Base-by-base conservation (phyloP, 2,329 filamentous ascomycete genomes). In the Cadophora sp. region DNA sequence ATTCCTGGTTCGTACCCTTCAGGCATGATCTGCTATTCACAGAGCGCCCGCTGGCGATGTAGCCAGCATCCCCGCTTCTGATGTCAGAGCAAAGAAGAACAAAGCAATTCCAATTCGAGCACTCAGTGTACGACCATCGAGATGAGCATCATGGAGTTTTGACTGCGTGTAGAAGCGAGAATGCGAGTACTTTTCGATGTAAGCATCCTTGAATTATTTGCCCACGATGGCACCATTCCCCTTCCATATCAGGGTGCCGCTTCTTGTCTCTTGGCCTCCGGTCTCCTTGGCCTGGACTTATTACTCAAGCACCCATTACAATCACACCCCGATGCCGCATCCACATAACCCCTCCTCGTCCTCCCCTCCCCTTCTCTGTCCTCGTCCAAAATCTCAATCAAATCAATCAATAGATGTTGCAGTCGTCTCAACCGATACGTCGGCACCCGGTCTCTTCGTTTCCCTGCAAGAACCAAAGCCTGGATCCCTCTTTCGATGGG, bases 351-450 rank as follows among this genome's bases (percentile, higher is more conserved):
- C 40, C 64, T 62, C 24, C 46, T 62, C 6, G 50, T 43, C n/a
- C 48, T 48, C 9, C 43, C 34, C 12, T 56, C 58, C 19, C 58
- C 58, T 27, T 19, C n/a, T 55, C 56, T 48, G 11, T 66, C 24
- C 6, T 48, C 48, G 53, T 66, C 64, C 34, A 66, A 27, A 14
- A 58, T 29, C 24, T 11, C 26, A 11, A 58, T 60, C 14, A 66
- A 40, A 58, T 66, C 64, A 16, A 66, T 60, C 58, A 66, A 6
- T 12, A 60, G 50, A 56, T 66, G 64, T 24, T 66, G 64, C 34
- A 66, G n/a, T 31, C 64, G 55, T 19, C 64, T 55, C 22, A 66
- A 37, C 19, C 64, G 8, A 27, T 62, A 56, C 31, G 34, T 31
- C 9, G 64, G 19, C 6, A 62, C 34, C 11, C 29, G 37, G 61